Evolutionary conservation across 345 rosid genomes (phyloP).

Genomic region (Camelina hispida): DNA sequence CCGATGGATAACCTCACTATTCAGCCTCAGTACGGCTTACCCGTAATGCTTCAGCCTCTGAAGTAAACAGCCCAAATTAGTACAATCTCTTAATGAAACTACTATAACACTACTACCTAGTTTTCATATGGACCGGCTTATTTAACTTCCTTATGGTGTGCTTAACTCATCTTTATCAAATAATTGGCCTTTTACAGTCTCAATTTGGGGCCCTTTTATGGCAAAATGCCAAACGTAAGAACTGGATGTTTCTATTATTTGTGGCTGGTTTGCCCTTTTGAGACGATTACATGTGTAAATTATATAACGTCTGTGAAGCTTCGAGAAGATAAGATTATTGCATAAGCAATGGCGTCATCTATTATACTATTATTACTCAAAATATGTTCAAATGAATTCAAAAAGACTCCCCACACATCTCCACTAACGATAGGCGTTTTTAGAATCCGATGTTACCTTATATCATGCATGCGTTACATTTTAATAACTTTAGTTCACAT

Average conservation of each 20-base stretch:
- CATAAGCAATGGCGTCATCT: slow-evolving; percentile 39
- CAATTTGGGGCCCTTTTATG: background rate
- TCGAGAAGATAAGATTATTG: slow-evolving; percentile 28
- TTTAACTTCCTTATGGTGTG: background rate
- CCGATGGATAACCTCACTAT: slow-evolving; percentile 40
- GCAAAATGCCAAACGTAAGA: background rate
- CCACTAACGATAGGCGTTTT: background rate
- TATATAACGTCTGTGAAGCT: background rate
- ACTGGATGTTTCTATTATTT: background rate
- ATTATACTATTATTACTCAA: too few relatives aligned
- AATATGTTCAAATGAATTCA: background rate
- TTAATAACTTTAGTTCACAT: background rate
- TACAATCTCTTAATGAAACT: slow-evolving; percentile 1
- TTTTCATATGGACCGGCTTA: background rate
- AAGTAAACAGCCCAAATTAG: background rate
- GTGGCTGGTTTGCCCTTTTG: background rate
- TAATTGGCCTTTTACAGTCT: background rate
- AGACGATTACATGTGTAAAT: background rate
- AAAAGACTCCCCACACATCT: background rate
- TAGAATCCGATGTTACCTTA: slow-evolving; percentile 2
- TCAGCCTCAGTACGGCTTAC: slow-evolving; percentile 47
- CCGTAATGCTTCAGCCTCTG: slow-evolving; percentile 43
- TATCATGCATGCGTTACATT: background rate
- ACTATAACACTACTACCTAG: background rate
- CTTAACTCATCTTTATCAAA: background rate